Base-by-base conservation (phyloP, 1,284 basidiomycete genomes). In the Cerioporus squamosus region DNA sequence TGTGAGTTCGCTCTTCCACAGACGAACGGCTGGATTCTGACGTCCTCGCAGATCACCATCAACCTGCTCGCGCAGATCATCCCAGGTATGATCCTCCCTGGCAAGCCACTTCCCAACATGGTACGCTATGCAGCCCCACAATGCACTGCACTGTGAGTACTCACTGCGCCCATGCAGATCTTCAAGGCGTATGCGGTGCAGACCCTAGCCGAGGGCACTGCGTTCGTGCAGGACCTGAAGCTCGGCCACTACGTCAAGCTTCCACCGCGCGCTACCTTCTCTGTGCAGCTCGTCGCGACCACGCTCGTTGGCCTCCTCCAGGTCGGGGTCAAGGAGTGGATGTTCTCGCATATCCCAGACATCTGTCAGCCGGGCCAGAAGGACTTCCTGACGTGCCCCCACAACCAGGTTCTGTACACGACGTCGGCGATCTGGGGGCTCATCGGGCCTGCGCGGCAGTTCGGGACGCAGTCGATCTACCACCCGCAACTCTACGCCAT, bases 191-290 rank as follows among this genome's bases (percentile, higher is more conserved):
- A 94, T 72, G 84, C 91, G 3, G 86, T 94, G 12, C 93, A 97
- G 71, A 91, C 91, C 0, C 76, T 97, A 23, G 74, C 81, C 1
- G 87, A 91, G 61, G 87, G 89, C 0, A 84, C 91, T 1, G 83
- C 83, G 14, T 98, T 97, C 68, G 85, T 94, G 0, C 93, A 95
- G 70, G 95, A 97, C 74, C 80, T 98, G 67, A 99, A 99, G 75
- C 77, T 98, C 3, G 97, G 96, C 0, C 97, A 99, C 73, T 99
- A 99, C 74, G 90, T 98, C 81, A 99, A 99, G 76, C 85, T 98
- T 15, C 93, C 96, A 0, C 97, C 97, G 5, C 82, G 96, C 6
- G 84, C 90, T 5, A 95, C 93, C 0, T 98, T 97, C 74, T 62
- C 86, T 29, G 93, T 90, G 2, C 97, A 98, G 82, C 71, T 90